Conservation (phyloP, 495 filamentous ascomycete species). For the Melanomma pulvis-pyrius region DNA sequence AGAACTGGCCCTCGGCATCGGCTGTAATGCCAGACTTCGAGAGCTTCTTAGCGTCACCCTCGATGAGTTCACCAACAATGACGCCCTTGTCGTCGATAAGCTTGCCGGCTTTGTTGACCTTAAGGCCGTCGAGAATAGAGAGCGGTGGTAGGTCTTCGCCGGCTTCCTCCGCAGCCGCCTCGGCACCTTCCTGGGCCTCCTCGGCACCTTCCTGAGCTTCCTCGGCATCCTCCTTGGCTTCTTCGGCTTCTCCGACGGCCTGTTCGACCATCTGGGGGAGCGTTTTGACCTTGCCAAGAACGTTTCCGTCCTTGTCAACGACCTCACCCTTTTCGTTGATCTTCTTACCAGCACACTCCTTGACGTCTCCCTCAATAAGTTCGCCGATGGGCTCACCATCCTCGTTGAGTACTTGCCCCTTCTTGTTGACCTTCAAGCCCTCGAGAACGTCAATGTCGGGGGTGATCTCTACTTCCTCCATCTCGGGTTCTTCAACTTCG, state of each 20-base stretch:
- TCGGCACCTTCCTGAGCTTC: slow-evolving; percentile 42
- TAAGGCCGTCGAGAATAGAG: slow-evolving; percentile 63
- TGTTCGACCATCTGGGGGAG: slow-evolving; percentile 38
- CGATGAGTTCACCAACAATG: slow-evolving; percentile 49
- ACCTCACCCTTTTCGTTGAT: slow-evolving; percentile 57
- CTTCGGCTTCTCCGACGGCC: slow-evolving; percentile 26
- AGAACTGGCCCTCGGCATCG: slow-evolving; percentile 50
- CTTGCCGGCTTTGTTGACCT: slow-evolving; percentile 65
- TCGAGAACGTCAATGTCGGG: slow-evolving; percentile 49
- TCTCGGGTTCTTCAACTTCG: slow-evolving; percentile 39
- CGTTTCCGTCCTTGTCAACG: slow-evolving; percentile 51
- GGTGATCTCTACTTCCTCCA: slow-evolving; percentile 31
- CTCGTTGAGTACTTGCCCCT: slow-evolving; percentile 52
- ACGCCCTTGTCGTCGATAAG: slow-evolving; percentile 46
- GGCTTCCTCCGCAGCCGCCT: slow-evolving; percentile 38
- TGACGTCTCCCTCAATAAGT: slow-evolving; percentile 53
- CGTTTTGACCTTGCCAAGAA: slow-evolving; percentile 46
- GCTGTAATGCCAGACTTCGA: slow-evolving; percentile 44
- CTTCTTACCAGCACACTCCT: slow-evolving; percentile 55
- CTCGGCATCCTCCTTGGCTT: slow-evolving; percentile 36
- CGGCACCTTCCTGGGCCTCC: slow-evolving; percentile 48
- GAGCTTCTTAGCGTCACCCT: slow-evolving; percentile 52
- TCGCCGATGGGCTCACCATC: slow-evolving; percentile 57
- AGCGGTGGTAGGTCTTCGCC: slow-evolving; percentile 57
- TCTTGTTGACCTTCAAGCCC: slow-evolving; percentile 52